Conservation (phyloP, 2,329 filamentous ascomycete species). For the Atkinsonella hypoxylon region DNA sequence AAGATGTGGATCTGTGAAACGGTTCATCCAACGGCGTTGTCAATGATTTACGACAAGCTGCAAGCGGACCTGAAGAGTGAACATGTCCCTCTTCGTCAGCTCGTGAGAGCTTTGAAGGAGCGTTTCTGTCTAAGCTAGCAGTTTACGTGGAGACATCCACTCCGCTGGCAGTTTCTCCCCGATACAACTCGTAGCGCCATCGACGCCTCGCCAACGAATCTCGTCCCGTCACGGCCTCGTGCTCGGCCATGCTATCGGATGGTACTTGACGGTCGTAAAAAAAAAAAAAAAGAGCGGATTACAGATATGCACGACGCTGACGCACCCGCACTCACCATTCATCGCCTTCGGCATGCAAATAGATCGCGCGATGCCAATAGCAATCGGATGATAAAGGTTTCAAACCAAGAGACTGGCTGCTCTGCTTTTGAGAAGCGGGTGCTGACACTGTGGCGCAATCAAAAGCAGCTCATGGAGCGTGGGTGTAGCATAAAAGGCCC, state of each 20-base stretch:
- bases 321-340: not conserved
- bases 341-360: not conserved
- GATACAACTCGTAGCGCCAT: not conserved
- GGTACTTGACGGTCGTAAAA: not conserved
- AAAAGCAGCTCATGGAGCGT: not conserved
- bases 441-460: not conserved
- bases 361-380: not conserved
- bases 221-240: not conserved
- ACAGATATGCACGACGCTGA: not conserved
- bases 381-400: not conserved
- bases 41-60: no score
- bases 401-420: not conserved
- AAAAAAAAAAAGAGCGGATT: not conserved
- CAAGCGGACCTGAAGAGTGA: no score
- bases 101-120: no score
- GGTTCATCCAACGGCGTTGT: no score
- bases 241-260: not conserved
- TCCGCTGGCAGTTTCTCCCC: not conserved
- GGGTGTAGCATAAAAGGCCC: not conserved
- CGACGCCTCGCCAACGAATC: constrained; percentile 11
- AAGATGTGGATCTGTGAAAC: no score
- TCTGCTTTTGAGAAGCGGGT: not conserved
- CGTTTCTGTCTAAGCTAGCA: no score
- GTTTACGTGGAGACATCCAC: not conserved
- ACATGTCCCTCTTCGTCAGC: no score